Conservation (phyloP, 495 filamentous ascomycete species). For the Aspergillus nanangensis region DNA sequence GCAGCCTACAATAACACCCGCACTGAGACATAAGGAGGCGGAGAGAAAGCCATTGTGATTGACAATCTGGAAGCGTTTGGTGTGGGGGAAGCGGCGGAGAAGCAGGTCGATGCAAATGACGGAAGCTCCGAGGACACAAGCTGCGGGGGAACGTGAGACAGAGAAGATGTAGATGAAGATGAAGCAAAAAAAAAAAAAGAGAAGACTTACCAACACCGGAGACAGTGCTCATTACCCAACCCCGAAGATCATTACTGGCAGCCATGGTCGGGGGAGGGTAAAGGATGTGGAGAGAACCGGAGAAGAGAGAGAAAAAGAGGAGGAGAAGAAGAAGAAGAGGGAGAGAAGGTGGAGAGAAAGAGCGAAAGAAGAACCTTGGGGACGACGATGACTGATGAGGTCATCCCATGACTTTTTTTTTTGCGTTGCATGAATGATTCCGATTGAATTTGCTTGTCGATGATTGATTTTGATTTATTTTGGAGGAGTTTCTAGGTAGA, state of each 20-base stretch:
- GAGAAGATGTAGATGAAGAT: constrained; percentile 5
- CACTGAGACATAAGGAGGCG: constrained; percentile 83
- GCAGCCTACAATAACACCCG: constrained; percentile 84
- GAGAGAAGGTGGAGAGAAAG: constrained; percentile 1
- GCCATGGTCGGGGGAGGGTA: constrained; percentile 27
- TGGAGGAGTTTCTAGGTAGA: no score
- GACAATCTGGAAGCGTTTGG: constrained; percentile 78
- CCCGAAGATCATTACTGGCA: constrained; percentile 75
- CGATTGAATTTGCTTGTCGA: no score
- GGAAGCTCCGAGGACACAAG: constrained; percentile 73
- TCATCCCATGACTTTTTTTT: not conserved
- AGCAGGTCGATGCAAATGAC: constrained; percentile 85
- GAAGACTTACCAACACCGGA: constrained; percentile 68
- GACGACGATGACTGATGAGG: not conserved
- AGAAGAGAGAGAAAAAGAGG: constrained; percentile 5
- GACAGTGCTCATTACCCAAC: constrained; percentile 87
- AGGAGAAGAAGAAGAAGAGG: constrained; percentile 3
- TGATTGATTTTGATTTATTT: no score
- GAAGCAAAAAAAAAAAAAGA: constrained; percentile 4
- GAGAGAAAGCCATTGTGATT: constrained; percentile 86
- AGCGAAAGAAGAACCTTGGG: not conserved
- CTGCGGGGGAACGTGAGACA: constrained; percentile 43
- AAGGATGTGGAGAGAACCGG: constrained; percentile 8
- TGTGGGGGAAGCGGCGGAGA: constrained; percentile 63
- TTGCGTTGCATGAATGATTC: not conserved